phyloP scores from a whole-genome alignment of 176 grass and related monocot species.

The Carex kokanica region DNA sequence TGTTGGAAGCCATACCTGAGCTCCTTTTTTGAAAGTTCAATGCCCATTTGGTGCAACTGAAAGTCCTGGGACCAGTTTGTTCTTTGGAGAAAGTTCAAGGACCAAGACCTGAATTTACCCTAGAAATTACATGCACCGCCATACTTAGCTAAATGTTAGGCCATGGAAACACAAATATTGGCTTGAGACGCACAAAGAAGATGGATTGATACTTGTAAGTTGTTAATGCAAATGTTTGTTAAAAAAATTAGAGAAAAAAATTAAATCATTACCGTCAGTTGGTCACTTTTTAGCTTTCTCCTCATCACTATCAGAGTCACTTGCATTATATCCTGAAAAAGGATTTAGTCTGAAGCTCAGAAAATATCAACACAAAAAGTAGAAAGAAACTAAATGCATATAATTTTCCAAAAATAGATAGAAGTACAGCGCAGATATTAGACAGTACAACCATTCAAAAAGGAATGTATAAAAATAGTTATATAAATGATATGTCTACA shows the following conservation, averaged over 20 bases:
- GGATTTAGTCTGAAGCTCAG: not conserved
- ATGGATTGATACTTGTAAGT: not conserved
- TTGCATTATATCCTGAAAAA: conserved; percentile 92
- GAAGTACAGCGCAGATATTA: not conserved
- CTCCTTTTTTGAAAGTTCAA: not conserved
- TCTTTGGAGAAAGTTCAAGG: not conserved
- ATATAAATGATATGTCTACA: not conserved
- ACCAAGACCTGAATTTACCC: not conserved
- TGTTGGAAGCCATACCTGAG: not conserved
- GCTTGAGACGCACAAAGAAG: not conserved
- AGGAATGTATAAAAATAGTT: not conserved
- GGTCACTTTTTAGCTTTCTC: conserved; percentile 50
- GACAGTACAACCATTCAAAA: not conserved
- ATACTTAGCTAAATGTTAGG: not conserved
- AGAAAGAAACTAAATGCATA: not conserved
- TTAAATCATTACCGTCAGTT: conserved; percentile 10
- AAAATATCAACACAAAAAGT: not conserved
- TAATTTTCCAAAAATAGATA: not conserved
- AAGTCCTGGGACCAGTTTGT: not conserved
- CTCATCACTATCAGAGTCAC: conserved; percentile 89
- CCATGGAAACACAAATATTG: not conserved
- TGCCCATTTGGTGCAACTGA: not conserved
- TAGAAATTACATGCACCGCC: not conserved
- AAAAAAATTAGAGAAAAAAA: not conserved
- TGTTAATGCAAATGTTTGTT: not conserved